Percentiles rank a stretch among this genome's conserved stretches.
phyloP scores from a whole-genome alignment of 139 green algal genomes.

The Picochlorum sp. region DNA sequence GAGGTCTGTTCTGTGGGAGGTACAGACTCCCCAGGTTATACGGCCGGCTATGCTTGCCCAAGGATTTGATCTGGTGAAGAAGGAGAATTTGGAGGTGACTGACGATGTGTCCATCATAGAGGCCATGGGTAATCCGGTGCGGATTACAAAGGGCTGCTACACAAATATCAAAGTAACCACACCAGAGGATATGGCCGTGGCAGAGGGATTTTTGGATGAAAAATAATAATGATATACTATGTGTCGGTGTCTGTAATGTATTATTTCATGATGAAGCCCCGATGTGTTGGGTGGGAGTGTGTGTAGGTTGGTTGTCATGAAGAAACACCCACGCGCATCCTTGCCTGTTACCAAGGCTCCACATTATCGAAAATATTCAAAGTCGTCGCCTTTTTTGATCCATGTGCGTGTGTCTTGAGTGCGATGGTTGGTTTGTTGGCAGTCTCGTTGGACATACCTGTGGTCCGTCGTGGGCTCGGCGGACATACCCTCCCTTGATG shows the following conservation, averaged over 20 bases:
- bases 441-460: too few species aligned
- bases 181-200: slow-evolving; percentile 77
- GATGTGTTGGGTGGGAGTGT: too few species aligned
- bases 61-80: slow-evolving; percentile 77
- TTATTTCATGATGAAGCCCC: not conserved
- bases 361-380: too few species aligned
- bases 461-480: too few species aligned
- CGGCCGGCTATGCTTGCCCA: slow-evolving; percentile 62
- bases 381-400: too few species aligned
- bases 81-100: slow-evolving; percentile 80
- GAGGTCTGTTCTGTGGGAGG: slow-evolving; percentile 86
- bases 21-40: slow-evolving; percentile 95
- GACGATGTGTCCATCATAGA: slow-evolving; percentile 98
- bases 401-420: too few species aligned
- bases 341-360: too few species aligned
- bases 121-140: slow-evolving; percentile 80
- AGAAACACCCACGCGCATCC: too few species aligned
- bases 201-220: slow-evolving; percentile 66
- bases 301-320: too few species aligned
- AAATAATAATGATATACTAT: not conserved
- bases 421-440: too few species aligned
- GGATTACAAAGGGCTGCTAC: slow-evolving; percentile 85
- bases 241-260: not conserved
- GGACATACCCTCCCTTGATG: too few species aligned
- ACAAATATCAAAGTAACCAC: slow-evolving; percentile 97